Conservation (phyloP, 2,329 filamentous ascomycete genomes). For the Beauveria scarabaeidicola region DNA sequence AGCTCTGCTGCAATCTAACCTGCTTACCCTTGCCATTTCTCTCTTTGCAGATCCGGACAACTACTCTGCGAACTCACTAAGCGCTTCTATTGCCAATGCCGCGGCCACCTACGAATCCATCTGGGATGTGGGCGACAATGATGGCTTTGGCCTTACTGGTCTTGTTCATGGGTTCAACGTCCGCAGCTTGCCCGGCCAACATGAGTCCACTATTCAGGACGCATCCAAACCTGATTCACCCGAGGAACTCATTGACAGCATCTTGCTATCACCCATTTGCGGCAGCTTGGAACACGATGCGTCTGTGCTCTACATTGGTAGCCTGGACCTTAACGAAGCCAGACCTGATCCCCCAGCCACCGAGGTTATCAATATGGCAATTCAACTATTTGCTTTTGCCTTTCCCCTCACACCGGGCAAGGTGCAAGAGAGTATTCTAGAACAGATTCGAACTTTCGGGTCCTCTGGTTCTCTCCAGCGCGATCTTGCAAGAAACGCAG, state of each 20-base stretch:
- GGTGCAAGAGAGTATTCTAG: constrained; percentile 90
- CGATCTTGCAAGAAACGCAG: constrained; percentile 80
- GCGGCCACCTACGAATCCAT: constrained; percentile 86
- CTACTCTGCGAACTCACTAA: constrained; percentile 75
- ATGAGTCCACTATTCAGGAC: constrained; percentile 39
- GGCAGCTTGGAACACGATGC: constrained; percentile 86
- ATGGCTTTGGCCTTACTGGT: constrained; percentile 86
- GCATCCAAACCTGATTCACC: constrained; percentile 46
- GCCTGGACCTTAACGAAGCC: constrained; percentile 32
- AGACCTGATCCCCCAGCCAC: constrained; percentile 74
- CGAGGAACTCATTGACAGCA: constrained; percentile 55
- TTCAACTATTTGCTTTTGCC: constrained; percentile 84
- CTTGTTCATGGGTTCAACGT: constrained; percentile 71
- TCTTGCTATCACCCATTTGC: constrained; percentile 64
- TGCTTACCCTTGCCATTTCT: constrained; percentile 80
- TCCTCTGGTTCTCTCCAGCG: constrained; percentile 71
- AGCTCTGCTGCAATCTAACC: constrained; percentile 79
- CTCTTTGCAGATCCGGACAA: constrained; percentile 90
- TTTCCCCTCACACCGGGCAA: constrained; percentile 83
- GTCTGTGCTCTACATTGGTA: constrained; percentile 62
- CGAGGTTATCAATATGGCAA: constrained; percentile 89
- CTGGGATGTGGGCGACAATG: constrained; percentile 93
- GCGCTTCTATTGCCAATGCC: constrained; percentile 83
- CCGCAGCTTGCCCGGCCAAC: constrained; percentile 60
- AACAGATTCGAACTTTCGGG: constrained; percentile 87